Evolutionary conservation across 805 yeast species (phyloP).

Genomic region (Clavispora vitiphila): DNA sequence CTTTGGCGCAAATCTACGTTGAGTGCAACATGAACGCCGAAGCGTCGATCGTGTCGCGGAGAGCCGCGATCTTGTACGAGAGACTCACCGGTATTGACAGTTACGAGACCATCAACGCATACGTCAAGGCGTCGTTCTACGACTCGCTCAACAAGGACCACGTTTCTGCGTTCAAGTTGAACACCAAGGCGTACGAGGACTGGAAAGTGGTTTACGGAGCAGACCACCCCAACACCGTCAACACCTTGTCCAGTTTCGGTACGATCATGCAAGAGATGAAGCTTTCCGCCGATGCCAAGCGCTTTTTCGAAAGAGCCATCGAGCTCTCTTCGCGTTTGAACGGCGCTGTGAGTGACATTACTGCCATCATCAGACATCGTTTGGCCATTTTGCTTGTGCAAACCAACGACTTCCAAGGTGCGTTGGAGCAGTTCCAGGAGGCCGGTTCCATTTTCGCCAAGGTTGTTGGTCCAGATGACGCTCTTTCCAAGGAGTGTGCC

Average conservation of each 20-base stretch:
- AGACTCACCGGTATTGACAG: conserved; percentile 80
- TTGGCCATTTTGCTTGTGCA: conserved; percentile 47
- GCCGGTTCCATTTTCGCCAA: conserved; percentile 55
- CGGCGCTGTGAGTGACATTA: conserved; percentile 56
- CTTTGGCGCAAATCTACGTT: conserved; percentile 61
- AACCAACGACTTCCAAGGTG: conserved; percentile 46
- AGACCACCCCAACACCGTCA: conserved; percentile 65
- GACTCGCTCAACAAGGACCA: conserved; percentile 60
- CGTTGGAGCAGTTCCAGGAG: conserved; percentile 50
- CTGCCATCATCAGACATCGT: conserved; percentile 67
- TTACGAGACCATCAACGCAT: conserved; percentile 64
- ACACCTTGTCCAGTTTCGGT: conserved; percentile 58
- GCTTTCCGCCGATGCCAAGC: conserved; percentile 43
- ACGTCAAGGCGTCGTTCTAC: conserved; percentile 67
- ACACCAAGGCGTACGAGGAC: conserved; percentile 52
- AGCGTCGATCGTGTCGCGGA: conserved; percentile 63
- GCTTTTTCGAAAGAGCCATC: conserved; percentile 50
- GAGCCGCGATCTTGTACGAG: conserved; percentile 69
- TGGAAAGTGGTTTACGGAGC: conserved; percentile 58
- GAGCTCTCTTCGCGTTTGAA: conserved; percentile 45
- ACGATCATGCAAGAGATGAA: conserved; percentile 52
- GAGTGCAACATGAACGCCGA: conserved; percentile 52
- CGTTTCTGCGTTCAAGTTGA: conserved; percentile 57
- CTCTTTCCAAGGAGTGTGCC: conserved; percentile 60
- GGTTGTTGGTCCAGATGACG: conserved; percentile 64